Conservation (phyloP, 2,329 filamentous ascomycete species). For the Trichoderma citrinoviride region DNA sequence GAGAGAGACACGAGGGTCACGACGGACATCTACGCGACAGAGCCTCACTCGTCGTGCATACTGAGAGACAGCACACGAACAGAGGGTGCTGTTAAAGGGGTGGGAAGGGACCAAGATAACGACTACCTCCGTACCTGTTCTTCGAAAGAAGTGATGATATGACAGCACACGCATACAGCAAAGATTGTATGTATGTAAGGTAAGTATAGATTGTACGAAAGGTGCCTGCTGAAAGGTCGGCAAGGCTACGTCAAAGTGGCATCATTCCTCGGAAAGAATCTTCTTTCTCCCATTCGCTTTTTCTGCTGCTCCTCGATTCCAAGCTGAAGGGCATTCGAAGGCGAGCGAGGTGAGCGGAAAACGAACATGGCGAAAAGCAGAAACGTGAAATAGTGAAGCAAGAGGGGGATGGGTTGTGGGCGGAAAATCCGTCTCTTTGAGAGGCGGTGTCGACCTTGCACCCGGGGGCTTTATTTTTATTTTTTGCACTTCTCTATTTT, state of each 20-base stretch:
- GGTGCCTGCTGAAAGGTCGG: not conserved
- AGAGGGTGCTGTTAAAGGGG: slow-evolving; percentile 2
- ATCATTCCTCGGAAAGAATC: slow-evolving; percentile 7
- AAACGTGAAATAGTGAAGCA: not conserved
- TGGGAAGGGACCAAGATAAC: slow-evolving; percentile 5
- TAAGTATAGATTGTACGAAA: not conserved
- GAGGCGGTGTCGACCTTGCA: slow-evolving; percentile 13
- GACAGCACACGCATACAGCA: slow-evolving; percentile 15
- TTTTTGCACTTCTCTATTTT: not conserved
- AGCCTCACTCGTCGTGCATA: slow-evolving; percentile 9
- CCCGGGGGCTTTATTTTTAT: not conserved
- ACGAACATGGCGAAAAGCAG: not conserved
- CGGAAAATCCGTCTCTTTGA: not conserved
- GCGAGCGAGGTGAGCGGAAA: no score
- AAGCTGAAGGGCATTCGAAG: not conserved
- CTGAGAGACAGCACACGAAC: not conserved
- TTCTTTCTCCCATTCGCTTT: not conserved
- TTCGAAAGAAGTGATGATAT: not conserved
- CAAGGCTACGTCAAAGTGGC: slow-evolving; percentile 18
- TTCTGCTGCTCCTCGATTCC: not conserved
- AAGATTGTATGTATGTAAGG: slow-evolving; percentile 5
- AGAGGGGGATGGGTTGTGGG: not conserved
- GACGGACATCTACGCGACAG: not conserved
- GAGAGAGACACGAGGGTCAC: not conserved
- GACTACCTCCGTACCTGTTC: not conserved